Conservation (phyloP, 306 rosid genomes). For the Prunus dulcis region DNA sequence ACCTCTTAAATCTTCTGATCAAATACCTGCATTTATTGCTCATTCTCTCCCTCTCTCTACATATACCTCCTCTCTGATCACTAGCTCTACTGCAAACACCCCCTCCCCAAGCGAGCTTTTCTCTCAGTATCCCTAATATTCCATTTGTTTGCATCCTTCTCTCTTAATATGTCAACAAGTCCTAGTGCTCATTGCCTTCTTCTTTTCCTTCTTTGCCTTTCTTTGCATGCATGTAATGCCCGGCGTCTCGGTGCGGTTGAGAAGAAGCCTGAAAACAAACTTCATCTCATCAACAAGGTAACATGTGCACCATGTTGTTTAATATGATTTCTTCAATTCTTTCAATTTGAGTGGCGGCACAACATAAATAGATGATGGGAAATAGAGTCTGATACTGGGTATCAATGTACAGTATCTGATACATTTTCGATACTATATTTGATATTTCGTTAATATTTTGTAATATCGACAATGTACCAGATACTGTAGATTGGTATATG, state of each 20-base stretch:
- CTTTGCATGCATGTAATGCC: slow-evolving; percentile 65
- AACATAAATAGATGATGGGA: background rate
- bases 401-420: background rate
- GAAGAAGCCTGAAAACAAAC: slow-evolving; percentile 25
- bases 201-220: slow-evolving; percentile 47
- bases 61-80: slow-evolving; percentile 13
- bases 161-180: slow-evolving; percentile 45
- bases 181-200: slow-evolving; percentile 10
- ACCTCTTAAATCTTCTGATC: slow-evolving; percentile 29
- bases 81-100: slow-evolving; percentile 4
- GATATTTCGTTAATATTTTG: background rate
- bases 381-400: background rate
- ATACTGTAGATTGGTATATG: background rate
- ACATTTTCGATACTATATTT: background rate
- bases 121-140: background rate
- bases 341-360: background rate
- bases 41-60: slow-evolving; percentile 19
- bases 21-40: slow-evolving; percentile 52
- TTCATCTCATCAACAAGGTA: slow-evolving; percentile 36
- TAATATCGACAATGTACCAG: background rate
- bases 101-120: background rate
- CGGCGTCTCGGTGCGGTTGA: slow-evolving; percentile 21
- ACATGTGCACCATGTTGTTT: background rate
- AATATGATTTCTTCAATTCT: background rate
- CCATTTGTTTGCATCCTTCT: background rate